phyloP scores from a whole-genome alignment of 495 filamentous ascomycete species.

The Tuber indicum region DNA sequence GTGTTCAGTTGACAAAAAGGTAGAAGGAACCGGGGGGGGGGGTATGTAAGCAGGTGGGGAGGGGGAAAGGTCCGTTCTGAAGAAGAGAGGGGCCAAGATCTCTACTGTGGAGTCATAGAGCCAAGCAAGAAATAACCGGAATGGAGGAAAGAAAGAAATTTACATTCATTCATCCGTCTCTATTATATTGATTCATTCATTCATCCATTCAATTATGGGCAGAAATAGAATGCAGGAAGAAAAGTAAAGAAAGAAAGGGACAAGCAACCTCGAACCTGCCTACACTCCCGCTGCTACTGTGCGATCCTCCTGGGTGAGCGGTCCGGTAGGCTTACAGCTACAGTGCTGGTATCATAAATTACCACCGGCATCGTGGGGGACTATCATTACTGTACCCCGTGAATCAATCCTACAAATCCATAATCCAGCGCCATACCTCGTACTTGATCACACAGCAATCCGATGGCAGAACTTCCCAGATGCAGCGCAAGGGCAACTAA shows the following conservation, averaged over 20 bases:
- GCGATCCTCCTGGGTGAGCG: background rate
- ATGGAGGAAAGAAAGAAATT: background rate
- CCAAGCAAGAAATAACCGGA: background rate
- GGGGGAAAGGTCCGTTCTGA: background rate
- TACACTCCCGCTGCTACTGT: background rate
- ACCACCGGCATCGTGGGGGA: too few species aligned
- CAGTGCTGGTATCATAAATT: background rate
- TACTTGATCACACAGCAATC: background rate
- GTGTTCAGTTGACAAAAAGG: background rate
- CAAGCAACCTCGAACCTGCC: background rate
- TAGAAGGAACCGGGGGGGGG: background rate
- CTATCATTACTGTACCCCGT: background rate
- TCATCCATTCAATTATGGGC: background rate
- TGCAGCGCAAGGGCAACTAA: background rate
- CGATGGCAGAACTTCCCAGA: background rate
- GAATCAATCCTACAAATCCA: background rate
- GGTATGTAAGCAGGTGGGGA: background rate
- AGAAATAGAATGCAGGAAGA: background rate
- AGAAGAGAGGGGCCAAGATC: background rate
- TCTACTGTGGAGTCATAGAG: background rate
- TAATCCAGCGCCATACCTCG: background rate
- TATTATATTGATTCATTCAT: background rate
- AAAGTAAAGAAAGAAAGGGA: background rate
- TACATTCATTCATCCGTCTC: background rate
- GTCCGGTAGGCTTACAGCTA: background rate